Conservation (phyloP, 1,284 basidiomycete genomes). For the Cutaneotrichosporon curvatum region DNA sequence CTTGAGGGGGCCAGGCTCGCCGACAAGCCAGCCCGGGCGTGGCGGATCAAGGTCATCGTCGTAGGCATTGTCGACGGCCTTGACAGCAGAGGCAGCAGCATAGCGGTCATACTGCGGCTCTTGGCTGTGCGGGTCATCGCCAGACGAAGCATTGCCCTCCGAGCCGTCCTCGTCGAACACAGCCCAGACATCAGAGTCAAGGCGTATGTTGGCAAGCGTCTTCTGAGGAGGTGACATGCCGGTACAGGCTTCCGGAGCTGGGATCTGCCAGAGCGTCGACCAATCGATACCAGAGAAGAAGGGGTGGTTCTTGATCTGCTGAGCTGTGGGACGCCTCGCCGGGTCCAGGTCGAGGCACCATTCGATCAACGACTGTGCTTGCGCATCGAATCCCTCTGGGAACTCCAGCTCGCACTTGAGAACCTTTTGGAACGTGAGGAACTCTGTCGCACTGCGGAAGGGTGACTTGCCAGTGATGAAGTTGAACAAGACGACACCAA, state of each 20-base stretch:
- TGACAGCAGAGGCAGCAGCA: constrained; percentile 30
- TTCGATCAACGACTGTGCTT: constrained; percentile 48
- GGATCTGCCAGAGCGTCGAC: constrained; percentile 62
- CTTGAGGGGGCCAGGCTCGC: constrained; percentile 1
- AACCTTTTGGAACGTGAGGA: constrained; percentile 55
- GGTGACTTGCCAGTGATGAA: constrained; percentile 52
- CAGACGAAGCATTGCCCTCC: constrained; percentile 29
- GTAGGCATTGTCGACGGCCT: constrained; percentile 20
- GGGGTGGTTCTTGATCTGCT: constrained; percentile 62
- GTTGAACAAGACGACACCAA: constrained; percentile 54
- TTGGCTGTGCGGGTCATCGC: constrained; percentile 20
- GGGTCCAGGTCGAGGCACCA: constrained; percentile 57
- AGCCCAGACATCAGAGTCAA: constrained; percentile 35
- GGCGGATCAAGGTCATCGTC: constrained; percentile 29
- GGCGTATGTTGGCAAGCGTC: constrained; percentile 19
- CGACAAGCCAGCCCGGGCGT: constrained; percentile 29
- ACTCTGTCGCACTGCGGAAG: constrained; percentile 54
- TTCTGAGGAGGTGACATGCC: constrained; percentile 37
- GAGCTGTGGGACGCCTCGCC: constrained; percentile 53
- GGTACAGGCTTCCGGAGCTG: constrained; percentile 44
- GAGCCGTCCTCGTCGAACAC: constrained; percentile 40
- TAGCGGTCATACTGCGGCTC: constrained; percentile 23
- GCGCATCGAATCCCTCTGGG: constrained; percentile 48
- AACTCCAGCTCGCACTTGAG: constrained; percentile 50
- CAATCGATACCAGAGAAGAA: constrained; percentile 70